Evolutionary conservation across 495 filamentous ascomycete species (phyloP), one percentile per base, ranked within the genome.

Genomic region (Mytilinidion resinicola): DNA sequence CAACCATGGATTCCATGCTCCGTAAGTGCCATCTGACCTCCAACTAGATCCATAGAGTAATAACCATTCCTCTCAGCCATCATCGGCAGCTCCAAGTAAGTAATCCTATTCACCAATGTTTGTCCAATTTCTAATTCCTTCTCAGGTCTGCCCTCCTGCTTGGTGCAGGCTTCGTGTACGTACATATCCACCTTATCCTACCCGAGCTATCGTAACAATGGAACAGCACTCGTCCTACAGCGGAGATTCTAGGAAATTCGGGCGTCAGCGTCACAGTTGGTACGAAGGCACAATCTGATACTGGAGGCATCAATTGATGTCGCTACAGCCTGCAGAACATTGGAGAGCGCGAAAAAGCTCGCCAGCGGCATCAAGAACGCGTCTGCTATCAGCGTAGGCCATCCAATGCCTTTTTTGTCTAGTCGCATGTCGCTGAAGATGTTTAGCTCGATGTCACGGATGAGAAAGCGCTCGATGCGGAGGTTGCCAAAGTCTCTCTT

Each of bases 371-470:
- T 96, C 66, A 78, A 83, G 71, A 79, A 87, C 64, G 80, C 89
- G 55, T 77, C 72, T 14, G 59, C 63, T 12, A 66, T 66, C 52
- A 66, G 63, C 59, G 62, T 65, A 56, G 43, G 57, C 14, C 30
- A n/a, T 20, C 38, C 36, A 11, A 50, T 30, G 25, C 6, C 25
- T 30, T 30, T 6, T 6, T 30, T 30, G 2, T 30, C 25, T 6
- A 30, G 25, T 30, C 25, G 25, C 25, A 30, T 30, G 25, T 30
- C 6, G 25, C 25, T 30, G 25, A 42, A 58, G 79, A 89, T 51
- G 86, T 92, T 70, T 84, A 88, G 47, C 82, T 96, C 60, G 90
- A 97, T 70, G 93, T 96, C 43, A 82, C 70, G 55, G 76, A 95
- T 66, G 80, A 78, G 21, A 69, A 74, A 44, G 89, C 85, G 15